Base-by-base conservation (phyloP, 441 rosid species). In the Erodium texanum region DNA sequence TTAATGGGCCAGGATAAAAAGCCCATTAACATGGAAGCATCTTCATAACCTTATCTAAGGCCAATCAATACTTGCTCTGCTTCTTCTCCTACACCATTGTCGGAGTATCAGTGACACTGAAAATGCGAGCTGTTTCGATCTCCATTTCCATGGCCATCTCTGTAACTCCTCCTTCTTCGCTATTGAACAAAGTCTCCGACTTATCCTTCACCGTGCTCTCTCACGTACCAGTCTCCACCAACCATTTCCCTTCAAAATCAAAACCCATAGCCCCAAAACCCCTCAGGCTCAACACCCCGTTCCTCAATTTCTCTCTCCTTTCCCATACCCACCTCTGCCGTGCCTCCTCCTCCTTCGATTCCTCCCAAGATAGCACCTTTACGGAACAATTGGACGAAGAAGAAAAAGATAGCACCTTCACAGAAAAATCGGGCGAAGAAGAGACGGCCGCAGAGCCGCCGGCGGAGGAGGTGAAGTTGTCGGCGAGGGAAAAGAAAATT, bases 201-300 rank as follows among this genome's bases (percentile, higher is more conserved):
- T 65, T 41, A 64, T 65, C 71, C 48, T 70, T 62, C 72, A 18
- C 78, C 78, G 6, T 64, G 10, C 41, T 36, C 41, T 36, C 41
- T 36, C 41, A 36, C 41, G 0, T 7, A 36, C 41, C 41, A 36
- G 10, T 36, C 41, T 36, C 41, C 41, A 36, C 4, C 41, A 36
- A 6, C 16, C 76, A 52, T 19, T 74, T 70, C 19, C 73, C 50
- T 27, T 50, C 27, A 36, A 71, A 52, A 5, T 67, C 75, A 6
- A 83, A 78, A 18, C 72, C 81, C 63, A 71, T 45, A 50, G 72
- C 74, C 68, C 75, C 77, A 32, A 84, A 80, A 72, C 78, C 82
- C 32, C 68, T 85, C 69, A 80, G 76, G 29, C 78, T 85, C 83
- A 73, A 66, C 24, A 67, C 74, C 76, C 82, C 38, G 15, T 58